Percentiles rank a stretch among this genome's conserved stretches.
Conservation (phyloP, 1,284 basidiomycete species). For the Peniophora sp. region DNA sequence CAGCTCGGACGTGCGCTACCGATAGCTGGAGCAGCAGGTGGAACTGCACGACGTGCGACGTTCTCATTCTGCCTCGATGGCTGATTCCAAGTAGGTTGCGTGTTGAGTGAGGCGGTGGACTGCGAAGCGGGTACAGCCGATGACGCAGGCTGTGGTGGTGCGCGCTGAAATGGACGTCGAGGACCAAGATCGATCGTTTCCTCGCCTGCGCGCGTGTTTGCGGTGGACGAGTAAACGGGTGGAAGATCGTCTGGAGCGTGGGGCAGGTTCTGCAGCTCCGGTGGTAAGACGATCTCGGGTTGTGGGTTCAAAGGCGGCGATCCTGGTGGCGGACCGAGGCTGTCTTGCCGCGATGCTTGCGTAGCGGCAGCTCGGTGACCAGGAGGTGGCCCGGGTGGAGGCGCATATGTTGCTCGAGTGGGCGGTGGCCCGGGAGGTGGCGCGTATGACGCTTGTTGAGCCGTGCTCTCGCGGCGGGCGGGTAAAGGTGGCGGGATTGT, state of each 20-base stretch:
- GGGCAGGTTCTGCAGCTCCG: constrained; percentile 12
- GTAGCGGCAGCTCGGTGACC: constrained; percentile 1
- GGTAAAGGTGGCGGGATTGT: constrained; percentile 50
- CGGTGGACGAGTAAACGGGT: constrained; percentile 55
- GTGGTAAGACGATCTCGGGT: constrained; percentile 8
- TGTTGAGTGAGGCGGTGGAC: constrained; percentile 8
- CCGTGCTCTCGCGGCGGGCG: constrained; percentile 26
- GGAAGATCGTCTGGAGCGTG: constrained; percentile 42
- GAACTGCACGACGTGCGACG: too few relatives aligned
- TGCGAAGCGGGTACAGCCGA: constrained; percentile 9
- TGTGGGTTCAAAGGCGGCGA: constrained; percentile 5
- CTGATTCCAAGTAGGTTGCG: constrained; percentile 1
- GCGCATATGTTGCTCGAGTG: neutral
- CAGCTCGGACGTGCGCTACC: too few relatives aligned
- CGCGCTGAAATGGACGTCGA: constrained; percentile 47
- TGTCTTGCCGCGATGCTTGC: neutral
- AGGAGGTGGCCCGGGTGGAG: neutral
- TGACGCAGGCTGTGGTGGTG: constrained; percentile 18
- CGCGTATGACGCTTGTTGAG: constrained; percentile 13
- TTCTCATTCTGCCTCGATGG: too few relatives aligned
- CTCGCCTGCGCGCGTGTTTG: constrained; percentile 49
- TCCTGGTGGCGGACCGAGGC: constrained; percentile 4
- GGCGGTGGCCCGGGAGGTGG: constrained; percentile 19
- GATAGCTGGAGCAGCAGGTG: neutral
- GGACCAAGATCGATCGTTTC: constrained; percentile 55